Conservation (phyloP, 1,284 basidiomycete species). For the Ceratobasidium papillatum region DNA sequence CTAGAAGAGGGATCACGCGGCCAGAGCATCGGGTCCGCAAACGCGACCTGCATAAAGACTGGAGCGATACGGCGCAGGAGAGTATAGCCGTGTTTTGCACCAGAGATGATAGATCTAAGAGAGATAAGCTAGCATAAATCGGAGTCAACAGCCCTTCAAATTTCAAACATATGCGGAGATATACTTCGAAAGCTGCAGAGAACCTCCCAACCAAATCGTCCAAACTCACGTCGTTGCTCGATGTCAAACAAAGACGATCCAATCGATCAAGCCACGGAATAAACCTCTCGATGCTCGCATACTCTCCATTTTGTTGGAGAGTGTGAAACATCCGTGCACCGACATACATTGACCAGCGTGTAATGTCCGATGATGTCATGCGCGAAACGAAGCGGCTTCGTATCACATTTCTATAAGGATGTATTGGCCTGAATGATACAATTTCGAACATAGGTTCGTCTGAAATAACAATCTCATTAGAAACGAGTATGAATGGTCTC, state of each 20-base stretch:
- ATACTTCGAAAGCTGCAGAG: not conserved
- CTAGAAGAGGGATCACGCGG: not conserved
- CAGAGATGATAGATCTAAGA: not conserved
- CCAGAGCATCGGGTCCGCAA: not conserved
- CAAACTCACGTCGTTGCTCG: not conserved
- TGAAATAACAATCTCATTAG: too few species aligned
- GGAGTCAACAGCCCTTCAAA: not conserved
- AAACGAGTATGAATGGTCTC: too few species aligned
- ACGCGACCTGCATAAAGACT: not conserved
- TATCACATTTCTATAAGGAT: not conserved
- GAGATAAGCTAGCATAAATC: not conserved
- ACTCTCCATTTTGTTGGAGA: not conserved
- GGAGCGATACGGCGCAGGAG: not conserved
- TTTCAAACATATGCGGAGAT: not conserved
- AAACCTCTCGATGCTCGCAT: not conserved
- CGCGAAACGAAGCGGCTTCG: not conserved
- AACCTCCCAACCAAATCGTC: not conserved
- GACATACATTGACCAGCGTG: slow-evolving; percentile 12
- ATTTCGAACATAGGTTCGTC: not conserved
- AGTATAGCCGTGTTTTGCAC: not conserved
- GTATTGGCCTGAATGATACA: not conserved
- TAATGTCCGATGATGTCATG: not conserved
- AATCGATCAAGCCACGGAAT: slow-evolving; percentile 9
- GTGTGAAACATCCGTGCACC: not conserved
- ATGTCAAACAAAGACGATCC: not conserved